These are phyloP conservation scores for Canna indica DNA, from an alignment of 176 grass and related monocot species.

Conservation along the genomic window DNA sequence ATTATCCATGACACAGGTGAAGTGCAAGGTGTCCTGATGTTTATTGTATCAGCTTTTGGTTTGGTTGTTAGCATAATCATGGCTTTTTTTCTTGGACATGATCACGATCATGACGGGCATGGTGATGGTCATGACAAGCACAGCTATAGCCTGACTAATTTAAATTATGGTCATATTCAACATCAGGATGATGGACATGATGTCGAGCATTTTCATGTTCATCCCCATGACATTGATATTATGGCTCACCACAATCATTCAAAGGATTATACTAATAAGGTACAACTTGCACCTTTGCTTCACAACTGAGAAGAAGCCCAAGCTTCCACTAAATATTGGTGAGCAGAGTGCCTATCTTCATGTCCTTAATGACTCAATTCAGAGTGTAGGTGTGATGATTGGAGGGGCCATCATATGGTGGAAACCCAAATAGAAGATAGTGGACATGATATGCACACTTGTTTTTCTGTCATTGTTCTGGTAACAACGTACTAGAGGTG, in stretches of 20 bases:
- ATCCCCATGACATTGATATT: neutral
- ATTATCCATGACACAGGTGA: neutral
- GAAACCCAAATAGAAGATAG: conserved; percentile 1
- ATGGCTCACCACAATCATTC: neutral
- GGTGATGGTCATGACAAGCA: neutral
- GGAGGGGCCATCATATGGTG: conserved; percentile 9
- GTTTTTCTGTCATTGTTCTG: conserved; percentile 10
- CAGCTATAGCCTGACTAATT: neutral
- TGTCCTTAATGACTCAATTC: conserved; percentile 8
- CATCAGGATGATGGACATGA: neutral
- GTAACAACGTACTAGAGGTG: conserved; percentile 10
- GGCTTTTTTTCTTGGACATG: conserved; percentile 7
- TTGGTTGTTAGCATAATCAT: conserved; percentile 6
- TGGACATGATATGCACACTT: conserved; percentile 12
- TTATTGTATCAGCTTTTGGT: conserved; percentile 5
- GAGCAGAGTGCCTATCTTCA: conserved; percentile 12
- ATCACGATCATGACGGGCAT: neutral
- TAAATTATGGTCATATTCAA: neutral
- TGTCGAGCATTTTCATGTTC: neutral
- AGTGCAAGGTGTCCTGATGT: conserved; percentile 9
- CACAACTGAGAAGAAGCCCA: neutral
- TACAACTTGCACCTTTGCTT: neutral
- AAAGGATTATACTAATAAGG: too few species aligned
- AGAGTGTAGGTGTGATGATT: conserved; percentile 10
- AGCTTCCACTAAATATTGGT: neutral